Percentiles rank a stretch among this genome's conserved stretches.
Conservation (phyloP, 805 yeast species). For the Metschnikowia borealis region DNA sequence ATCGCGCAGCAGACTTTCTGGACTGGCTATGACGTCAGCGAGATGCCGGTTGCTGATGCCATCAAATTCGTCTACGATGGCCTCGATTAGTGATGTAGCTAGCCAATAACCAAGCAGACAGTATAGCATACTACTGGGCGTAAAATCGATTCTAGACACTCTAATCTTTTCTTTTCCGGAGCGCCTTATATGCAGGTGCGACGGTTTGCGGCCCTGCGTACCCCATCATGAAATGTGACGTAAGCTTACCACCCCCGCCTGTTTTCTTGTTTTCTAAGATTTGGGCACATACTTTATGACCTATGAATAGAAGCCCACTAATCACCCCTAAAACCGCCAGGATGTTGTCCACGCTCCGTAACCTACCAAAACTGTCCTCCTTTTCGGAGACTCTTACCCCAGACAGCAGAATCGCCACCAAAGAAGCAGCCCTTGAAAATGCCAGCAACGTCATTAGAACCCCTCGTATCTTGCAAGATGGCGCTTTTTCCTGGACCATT, state of each 20-base stretch:
- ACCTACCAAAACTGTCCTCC: conserved; percentile 27
- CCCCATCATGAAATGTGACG: not conserved
- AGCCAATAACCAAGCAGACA: no score
- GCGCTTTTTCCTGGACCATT: conserved; percentile 67
- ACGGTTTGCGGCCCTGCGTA: not conserved
- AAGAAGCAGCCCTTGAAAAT: conserved; percentile 27
- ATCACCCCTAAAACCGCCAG: not conserved
- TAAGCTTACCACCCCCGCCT: not conserved
- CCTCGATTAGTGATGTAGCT: not conserved
- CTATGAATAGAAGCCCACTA: not conserved
- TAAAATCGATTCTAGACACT: no score
- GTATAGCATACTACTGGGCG: no score
- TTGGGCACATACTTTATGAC: not conserved
- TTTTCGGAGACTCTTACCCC: conserved; percentile 28
- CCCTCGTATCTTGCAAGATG: conserved; percentile 43
- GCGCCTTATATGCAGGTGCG: not conserved
- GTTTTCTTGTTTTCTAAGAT: not conserved
- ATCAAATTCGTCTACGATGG: conserved; percentile 16
- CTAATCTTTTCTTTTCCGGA: no score
- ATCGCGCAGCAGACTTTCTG: conserved; percentile 29
- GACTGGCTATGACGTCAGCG: conserved; percentile 25
- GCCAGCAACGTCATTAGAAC: conserved; percentile 29
- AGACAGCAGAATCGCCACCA: conserved; percentile 26
- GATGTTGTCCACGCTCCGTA: conserved; percentile 20
- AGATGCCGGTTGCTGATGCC: conserved; percentile 24